A percentile compares a stretch with the other conserved stretches of the same genome.
phyloP scores from a whole-genome alignment of 78 protist species.

The Chrysochromulina tobinii region DNA sequence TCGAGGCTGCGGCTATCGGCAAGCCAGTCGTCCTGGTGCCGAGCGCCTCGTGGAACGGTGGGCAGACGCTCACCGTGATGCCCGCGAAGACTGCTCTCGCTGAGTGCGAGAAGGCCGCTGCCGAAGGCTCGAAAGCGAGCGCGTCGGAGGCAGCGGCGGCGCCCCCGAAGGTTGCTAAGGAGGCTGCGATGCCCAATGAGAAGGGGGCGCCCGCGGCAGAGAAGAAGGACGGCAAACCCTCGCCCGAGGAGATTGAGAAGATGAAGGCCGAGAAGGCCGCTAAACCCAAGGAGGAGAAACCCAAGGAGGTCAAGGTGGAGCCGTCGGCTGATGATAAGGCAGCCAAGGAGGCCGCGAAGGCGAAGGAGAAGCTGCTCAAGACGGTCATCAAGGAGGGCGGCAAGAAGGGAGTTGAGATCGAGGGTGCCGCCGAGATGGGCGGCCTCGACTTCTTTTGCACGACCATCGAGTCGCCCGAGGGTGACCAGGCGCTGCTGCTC shows the following conservation, averaged over 20 bases:
- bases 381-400: slow-evolving; percentile 7
- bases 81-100: too few relatives aligned
- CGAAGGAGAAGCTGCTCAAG: neutral
- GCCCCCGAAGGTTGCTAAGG: too few relatives aligned
- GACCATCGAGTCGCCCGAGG: neutral
- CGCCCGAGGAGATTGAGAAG: too few relatives aligned
- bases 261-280: too few relatives aligned
- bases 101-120: too few relatives aligned
- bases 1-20: neutral
- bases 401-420: slow-evolving; percentile 1
- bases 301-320: neutral
- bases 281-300: too few relatives aligned
- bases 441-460: slow-evolving; percentile 19
- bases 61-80: neutral
- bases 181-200: too few relatives aligned
- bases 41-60: neutral
- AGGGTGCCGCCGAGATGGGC: slow-evolving; percentile 22
- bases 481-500: neutral
- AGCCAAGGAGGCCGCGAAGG: neutral
- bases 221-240: neutral
- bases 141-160: too few relatives aligned
- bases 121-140: too few relatives aligned
- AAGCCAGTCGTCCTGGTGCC: neutral
- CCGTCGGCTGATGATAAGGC: neutral
- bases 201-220: too few relatives aligned